Base-by-base conservation (phyloP, 1,139 yeast genomes). In the Geotrichum phurueaensis region DNA sequence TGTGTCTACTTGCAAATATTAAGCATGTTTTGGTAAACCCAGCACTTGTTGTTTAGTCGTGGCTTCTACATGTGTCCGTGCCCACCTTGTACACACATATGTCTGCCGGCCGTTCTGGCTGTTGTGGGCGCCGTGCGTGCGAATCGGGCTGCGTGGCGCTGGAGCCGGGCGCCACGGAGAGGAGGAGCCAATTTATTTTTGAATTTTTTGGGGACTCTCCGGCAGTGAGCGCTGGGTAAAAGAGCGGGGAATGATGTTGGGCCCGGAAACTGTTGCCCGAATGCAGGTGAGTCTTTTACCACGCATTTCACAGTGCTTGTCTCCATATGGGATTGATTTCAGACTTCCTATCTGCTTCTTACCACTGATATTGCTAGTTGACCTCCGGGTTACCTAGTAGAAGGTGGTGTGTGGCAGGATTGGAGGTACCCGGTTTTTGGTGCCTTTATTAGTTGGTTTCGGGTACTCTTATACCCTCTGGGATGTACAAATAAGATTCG, bases 1-100 rank as follows among this genome's bases (percentile, higher is more conserved):
- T 60, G 63, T 60, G 63, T 60, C 63, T 58, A 56, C 63, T 60
- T 60, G 63, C 63, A 57, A 56, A 60, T 54, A 60, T 58, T n/a
- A 51, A 50, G 47, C 47, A 39, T 39, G 47, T 39, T 39, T 39
- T 39, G 47, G 22, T 39, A 39, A 18, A n/a, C 20, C 47, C 47
- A n/a, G 47, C 47, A 39, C 18, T n/a, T 39, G 10, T 18, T 9
- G 47, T 39, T 39, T 39, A 39, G 47, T n/a, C 47, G 20, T 39
- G 20, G 47, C 47, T 39, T 39, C 10, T 22, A 39, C 20, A 39
- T 39, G 47, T 39, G 47, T 39, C 22, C 20, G 10, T 4, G 47
- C 7, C 18, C 47, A 39, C 22, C 47, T 39, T n/a, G 18, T 39
- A 18, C 18, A 18, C 47, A 18, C 22, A 39, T 22, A 39, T 39